phyloP scores from a whole-genome alignment of 148 eudicot species.

The Heliosperma pusillum region DNA sequence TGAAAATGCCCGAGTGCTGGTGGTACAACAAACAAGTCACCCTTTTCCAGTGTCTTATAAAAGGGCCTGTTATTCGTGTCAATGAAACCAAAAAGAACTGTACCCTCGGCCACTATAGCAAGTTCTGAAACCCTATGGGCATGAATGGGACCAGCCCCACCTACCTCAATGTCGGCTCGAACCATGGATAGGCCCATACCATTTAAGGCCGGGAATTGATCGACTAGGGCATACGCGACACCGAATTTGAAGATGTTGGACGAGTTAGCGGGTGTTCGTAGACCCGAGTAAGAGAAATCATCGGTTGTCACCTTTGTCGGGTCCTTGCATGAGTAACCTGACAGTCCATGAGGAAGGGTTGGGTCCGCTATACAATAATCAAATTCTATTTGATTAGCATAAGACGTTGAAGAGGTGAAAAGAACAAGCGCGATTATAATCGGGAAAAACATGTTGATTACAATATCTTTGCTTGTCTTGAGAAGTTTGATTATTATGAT shows the following conservation, averaged over 20 bases:
- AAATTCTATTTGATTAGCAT: too few relatives aligned
- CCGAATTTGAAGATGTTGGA: neutral
- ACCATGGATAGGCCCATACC: neutral
- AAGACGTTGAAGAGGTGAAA: too few relatives aligned
- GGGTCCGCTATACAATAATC: conserved; percentile 1
- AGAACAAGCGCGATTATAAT: too few relatives aligned
- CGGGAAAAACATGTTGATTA: too few relatives aligned
- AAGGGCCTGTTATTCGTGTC: neutral
- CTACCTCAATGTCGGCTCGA: neutral
- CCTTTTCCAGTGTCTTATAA: neutral
- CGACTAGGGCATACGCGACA: too few relatives aligned
- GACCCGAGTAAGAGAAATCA: conserved; percentile 4
- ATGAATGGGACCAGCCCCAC: neutral
- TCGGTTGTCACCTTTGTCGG: neutral
- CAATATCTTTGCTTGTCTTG: too few relatives aligned
- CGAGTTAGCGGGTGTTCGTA: neutral
- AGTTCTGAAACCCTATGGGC: neutral
- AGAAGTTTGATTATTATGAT: too few relatives aligned
- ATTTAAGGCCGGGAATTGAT: conserved; percentile 2
- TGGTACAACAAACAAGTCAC: neutral
- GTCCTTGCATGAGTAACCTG: conserved; percentile 1
- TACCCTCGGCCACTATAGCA: neutral
- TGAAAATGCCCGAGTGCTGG: neutral
- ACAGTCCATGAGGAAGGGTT: neutral
- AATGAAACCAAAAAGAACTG: neutral